Base-by-base conservation (phyloP, 2,329 filamentous ascomycete species). In the Chalaropsis thielavioides region DNA sequence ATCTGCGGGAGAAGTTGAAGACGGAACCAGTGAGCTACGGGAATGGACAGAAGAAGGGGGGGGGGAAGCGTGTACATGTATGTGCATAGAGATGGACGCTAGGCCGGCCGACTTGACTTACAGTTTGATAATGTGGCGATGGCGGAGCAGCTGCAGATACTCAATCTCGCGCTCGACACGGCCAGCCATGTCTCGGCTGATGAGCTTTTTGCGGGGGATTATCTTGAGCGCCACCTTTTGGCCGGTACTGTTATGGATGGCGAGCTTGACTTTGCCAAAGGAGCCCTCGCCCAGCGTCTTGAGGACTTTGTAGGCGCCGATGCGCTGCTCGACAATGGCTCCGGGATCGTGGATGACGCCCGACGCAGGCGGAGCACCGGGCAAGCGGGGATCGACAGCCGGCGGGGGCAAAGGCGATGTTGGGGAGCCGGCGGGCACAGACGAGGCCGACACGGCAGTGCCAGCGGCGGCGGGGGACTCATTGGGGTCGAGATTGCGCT, bases 71-170 rank as follows among this genome's bases (percentile, higher is more conserved):
- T 35, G 24, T 27, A 31, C 38, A 27, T 15, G 15, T 8, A 24
- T 54, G 15, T n/a, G 17, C 6, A 6, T 6, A 31, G 2, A 31
- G 31, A 31, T 6, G 31, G 31, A 31, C 31, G 6, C 6, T 2
- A 3, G 31, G 31, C 8, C 22, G 24, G 6, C 43, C 4, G 44
- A 10, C 15, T 56, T 41, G 49, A 79, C 82, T 72, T 80, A 96
- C 85, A 99, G 82, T 77, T 99, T 99, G 80, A 99, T 99, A 74
- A 99, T 99, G 76, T 99, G 94, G 49, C 94, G 94, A 75, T 99
- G 94, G 67, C 94, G 86, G 68, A 99, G 81, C 67, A 99, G 79
- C 77, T 99, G 94, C 68, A 99, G 82, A 74, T 99, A 99, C 75
- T 96, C 92, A 71, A 99, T 99, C 79, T 99, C 94, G 70, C 94